These are phyloP conservation scores for Colletotrichum tofieldiae DNA, from an alignment of 2,329 filamentous ascomycete species.

Conservation along the genomic window DNA sequence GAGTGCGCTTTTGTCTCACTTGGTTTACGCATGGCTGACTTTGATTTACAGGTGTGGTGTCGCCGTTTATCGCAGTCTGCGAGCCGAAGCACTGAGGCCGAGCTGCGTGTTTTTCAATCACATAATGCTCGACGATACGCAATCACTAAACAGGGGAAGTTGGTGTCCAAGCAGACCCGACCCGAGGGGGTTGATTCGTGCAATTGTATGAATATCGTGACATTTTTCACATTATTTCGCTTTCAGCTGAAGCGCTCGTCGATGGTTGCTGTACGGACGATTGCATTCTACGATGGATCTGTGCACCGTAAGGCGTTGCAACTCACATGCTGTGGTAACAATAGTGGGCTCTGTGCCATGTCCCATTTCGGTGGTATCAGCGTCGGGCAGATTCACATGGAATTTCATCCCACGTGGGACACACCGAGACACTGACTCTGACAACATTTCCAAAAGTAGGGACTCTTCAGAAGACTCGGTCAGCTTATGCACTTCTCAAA, in stretches of 20 bases:
- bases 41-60: slow-evolving; percentile 38
- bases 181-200: not conserved
- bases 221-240: not conserved
- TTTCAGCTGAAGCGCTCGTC: not conserved
- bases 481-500: not conserved
- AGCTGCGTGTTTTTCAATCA: not conserved
- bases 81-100: slow-evolving; percentile 30
- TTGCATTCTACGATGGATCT: not conserved
- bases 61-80: slow-evolving; percentile 47
- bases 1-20: slow-evolving; percentile 14
- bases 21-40: slow-evolving; percentile 3
- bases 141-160: not conserved
- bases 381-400: slow-evolving; percentile 34
- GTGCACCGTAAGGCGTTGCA: not conserved
- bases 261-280: not conserved
- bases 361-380: not conserved
- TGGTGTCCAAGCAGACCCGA: not conserved
- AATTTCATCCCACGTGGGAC: slow-evolving; percentile 28
- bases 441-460: not conserved
- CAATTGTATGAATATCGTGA: not conserved
- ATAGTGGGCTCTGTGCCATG: not conserved
- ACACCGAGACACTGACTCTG: slow-evolving; percentile 27
- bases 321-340: not conserved
- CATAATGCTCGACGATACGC: not conserved
- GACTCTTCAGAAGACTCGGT: not conserved